Base-by-base conservation (phyloP, 192 early-diverging fungal species). In the Backusella macrospora region DNA sequence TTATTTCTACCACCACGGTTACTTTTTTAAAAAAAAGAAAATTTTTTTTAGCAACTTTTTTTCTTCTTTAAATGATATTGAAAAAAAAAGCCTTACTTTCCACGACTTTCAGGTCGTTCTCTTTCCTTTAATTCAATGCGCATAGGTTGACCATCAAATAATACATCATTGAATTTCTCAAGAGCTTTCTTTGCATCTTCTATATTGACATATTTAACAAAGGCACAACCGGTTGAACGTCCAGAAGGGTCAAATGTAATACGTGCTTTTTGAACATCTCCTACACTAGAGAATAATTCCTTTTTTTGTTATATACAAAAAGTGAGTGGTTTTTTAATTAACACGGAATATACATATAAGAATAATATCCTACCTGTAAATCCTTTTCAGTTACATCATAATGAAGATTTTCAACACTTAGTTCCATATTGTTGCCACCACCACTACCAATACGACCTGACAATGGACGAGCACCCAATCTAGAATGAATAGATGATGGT, bases 361-460 rank as follows among this genome's bases (percentile, higher is more conserved):
- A 18, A 39, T n/a, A 39, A 34, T 18, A 12, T 14, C 12, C 16
- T 74, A 87, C 86, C 75, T 83, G 71, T 45, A 88, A 73, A 68
- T 88, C 87, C 29, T 82, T 76, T 79, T 86, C 77, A 16, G 87
- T 88, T 14, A 88, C 87, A 70, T 86, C 80, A 71, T 88, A 88
- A 67, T 85, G 84, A 65, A 88, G 46, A 65, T 88, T 88, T 68
- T 88, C 87, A 14, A 88, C 82, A n/a, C 21, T 34, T 45, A 79
- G 40, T 21, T 49, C 68, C 46, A 14, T 34, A 34, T 34, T 34
- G 29, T 34, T 38, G 3, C 23, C 16, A 16, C 4, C 37, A 67
- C 12, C 38, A 12, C 9, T 16, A 44, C 1, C 18, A 14, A 7
- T 2, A 9, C 14, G 16, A 8, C 21, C 18, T 26, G 38, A 43